Evolutionary conservation across 2,329 filamentous ascomycete species (phyloP), one percentile per base, ranked within the genome.

Genomic region (Sporothrix mexicana): DNA sequence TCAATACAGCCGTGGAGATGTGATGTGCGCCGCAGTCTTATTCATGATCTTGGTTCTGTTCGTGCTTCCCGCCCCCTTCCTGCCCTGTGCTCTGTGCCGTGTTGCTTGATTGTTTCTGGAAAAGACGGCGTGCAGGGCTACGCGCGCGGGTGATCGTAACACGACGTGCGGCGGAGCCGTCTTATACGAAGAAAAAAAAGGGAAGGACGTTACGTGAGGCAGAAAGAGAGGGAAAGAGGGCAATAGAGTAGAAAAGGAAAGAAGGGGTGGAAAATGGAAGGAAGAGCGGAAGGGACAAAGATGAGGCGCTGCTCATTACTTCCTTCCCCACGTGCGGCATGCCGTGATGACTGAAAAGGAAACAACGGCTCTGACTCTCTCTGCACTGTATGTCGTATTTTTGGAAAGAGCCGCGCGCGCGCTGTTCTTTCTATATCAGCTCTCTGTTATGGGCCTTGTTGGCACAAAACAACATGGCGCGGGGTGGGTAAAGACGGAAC

Each of bases 141-240:
- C 25, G 10, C 30, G n/a, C 25, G 30, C 66, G 49, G 66, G 66
- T 51, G 41, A 15, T 41, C 13, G 67, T 45, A 25, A 25, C 25
- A 69, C 67, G 45, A 25, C 67, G 13, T 69, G 51, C 51, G 51
- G 67, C 67, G 67, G 25, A 47, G 67, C 67, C 66, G 66, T 53
- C 66, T 69, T 69, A 69, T 20, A n/a, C 45, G 62, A 13, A 36
- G 61, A 13, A 15, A 15, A 36, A 23, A 17, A n/a, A 7, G 12
- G 23, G 23, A 10, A 17, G 30, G 30, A 7, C 30, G 30, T 36
- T 36, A 36, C 30, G 30, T 17, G 36, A 36, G 61, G 17, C 3
- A 43, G 36, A 12, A 30, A 20, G 25, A 43, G 25, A 47, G 64
- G 15, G 20, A 23, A 30, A 9, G 45, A 45, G 36, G 23, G n/a